Conservation (phyloP, 2,329 filamentous ascomycete genomes). For the Fusarium coffeatum region DNA sequence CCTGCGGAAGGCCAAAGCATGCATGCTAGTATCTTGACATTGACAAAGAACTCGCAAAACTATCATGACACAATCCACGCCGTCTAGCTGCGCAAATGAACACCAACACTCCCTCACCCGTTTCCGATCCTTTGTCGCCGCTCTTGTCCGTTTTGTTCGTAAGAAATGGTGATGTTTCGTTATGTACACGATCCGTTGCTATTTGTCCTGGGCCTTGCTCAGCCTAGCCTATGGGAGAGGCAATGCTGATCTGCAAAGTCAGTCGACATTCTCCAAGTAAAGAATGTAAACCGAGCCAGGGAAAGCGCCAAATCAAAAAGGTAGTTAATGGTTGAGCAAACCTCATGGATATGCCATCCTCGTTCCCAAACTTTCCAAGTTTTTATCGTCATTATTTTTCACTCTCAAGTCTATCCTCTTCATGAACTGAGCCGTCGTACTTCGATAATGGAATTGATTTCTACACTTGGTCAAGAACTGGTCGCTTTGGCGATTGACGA, state of each 20-base stretch:
- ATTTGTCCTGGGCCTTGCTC: constrained; percentile 5
- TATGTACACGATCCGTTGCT: constrained; percentile 44
- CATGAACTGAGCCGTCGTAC: constrained; percentile 12
- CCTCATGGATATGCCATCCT: constrained; percentile 18
- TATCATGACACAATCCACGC: constrained; percentile 43
- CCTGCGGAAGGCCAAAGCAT: constrained; percentile 5
- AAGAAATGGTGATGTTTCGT: constrained; percentile 43
- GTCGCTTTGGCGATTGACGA: constrained; percentile 12
- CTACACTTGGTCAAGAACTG: constrained; percentile 12
- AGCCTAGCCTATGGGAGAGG: constrained; percentile 2
- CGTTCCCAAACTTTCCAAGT: constrained; percentile 6
- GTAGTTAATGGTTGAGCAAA: constrained; percentile 26
- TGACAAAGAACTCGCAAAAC: constrained; percentile 35
- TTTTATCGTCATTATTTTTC: constrained; percentile 5
- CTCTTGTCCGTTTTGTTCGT: constrained; percentile 22
- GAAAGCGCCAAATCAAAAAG: constrained; percentile 31
- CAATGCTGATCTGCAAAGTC: constrained; percentile 6
- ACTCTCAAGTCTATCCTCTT: constrained; percentile 16
- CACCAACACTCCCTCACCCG: constrained; percentile 11
- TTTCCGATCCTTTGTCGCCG: constrained; percentile 31
- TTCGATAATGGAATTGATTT: constrained; percentile 18
- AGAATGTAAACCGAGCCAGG: constrained; percentile 14
- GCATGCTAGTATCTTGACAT: constrained; percentile 36
- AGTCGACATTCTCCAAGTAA: constrained; percentile 7
- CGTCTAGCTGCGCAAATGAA: constrained; percentile 40